Evolutionary conservation across 2,329 filamentous ascomycete genomes (phyloP), one percentile per base, ranked within the genome.

Genomic region (Dactylellina leptospora): DNA sequence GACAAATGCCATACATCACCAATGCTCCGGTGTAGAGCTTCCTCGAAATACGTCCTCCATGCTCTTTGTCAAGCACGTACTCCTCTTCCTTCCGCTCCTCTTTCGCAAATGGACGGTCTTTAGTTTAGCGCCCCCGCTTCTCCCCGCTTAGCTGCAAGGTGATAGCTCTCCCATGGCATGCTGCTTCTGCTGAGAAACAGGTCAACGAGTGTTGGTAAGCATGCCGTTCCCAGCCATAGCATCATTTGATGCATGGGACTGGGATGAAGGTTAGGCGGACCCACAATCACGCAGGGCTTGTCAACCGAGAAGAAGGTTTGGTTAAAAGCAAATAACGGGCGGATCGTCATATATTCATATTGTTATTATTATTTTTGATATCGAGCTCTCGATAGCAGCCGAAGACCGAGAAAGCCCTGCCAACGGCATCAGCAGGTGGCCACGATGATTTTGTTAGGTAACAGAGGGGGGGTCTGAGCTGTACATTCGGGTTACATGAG

Each of bases 201-300:
- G 23, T 71, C 51, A 40, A 50, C 50, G 53, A 45, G 44, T 33
- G 61, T 71, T 58, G 53, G 66, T 61, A 55, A 61, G 50, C 58
- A 62, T 36, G 42, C 8, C 2, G 3, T 42, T 30, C 45, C 16
- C 13, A 22, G 47, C 33, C 25, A 62, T 62, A 62, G 20, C 64
- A 71, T 71, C 64, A 71, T 71, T 63, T 54, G 66, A 63, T 71
- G 66, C 68, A 58, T 60, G 66, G 68, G 22, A 56, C 59, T 38
- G 55, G 68, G 68, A 44, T 72, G 23, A 16, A 64, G 53, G 56
- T 72, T 62, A 72, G 68, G 59, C 68, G 68, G 68, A 55, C 68
- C 68, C 68, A 64, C 68, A 22, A 40, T 58, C 10, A 6, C 63
- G 66, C 66, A 63, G 59, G 59, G 16, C 44, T 50, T 27, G 66